Base-by-base conservation (phyloP, 768 basidiomycete genomes). In the Pisolithus tinctorius region DNA sequence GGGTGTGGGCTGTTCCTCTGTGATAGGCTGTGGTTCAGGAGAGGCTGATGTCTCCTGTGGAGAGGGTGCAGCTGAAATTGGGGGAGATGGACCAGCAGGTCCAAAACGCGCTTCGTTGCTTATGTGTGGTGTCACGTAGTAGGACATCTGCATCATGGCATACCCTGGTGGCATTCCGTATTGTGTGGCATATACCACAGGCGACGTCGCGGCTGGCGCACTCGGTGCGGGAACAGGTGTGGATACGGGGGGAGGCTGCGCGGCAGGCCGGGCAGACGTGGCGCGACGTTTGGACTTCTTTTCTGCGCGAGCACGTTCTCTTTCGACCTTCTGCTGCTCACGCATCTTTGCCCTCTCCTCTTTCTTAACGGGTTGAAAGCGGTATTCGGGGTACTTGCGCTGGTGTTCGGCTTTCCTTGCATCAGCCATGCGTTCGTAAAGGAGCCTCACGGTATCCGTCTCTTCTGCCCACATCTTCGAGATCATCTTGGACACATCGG, bases 401-500 rank as follows among this genome's bases (percentile, higher is more conserved):
- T 69, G 68, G 57, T 86, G 84, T 48, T 75, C 73, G 1, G 70
- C 70, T 59, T 83, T 83, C 45, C 63, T 73, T 42, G 67, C 66
- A 39, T 82, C 79, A 3, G 82, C 82, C 51, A 69, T 65, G 30
- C 71, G 70, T 57, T 84, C 82, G 55, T 74, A 85, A 4, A 74
- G 58, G 6, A 63, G 68, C 57, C 74, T 79, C 51, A 81, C 73
- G 0, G 67, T 68, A 1, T 72, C 68, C 0, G 68, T 43, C 59
- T 84, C 84, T 17, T 69, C 66, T 58, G 66, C 80, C 89, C 88
- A 91, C 75, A 83, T 72, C 4, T 62, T 45, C 9, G 82, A 75
- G 50, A 91, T 82, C 17, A 76, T 54, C 55, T 77, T 79, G 43
- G 87, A 89, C 45, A 88, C 76, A 16, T 77, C 74, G 4, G 80